Conservation (phyloP, 192 early-diverging fungal genomes). For the Obelidium mucronatum region DNA sequence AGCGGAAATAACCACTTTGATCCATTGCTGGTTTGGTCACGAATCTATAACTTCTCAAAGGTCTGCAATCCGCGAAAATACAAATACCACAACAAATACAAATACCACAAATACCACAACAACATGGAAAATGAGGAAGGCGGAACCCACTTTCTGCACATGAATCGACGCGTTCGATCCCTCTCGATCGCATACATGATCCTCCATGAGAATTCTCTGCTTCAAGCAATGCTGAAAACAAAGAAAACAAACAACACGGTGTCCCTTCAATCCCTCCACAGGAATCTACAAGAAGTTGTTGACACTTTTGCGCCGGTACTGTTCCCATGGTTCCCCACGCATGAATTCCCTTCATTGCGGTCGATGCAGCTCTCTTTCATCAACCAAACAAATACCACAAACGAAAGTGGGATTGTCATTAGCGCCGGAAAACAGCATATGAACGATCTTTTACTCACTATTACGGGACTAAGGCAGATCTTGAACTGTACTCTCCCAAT, state of each 20-base stretch:
- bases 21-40: not conserved
- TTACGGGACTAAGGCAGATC: constrained; percentile 5
- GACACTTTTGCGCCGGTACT: not conserved
- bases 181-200: not conserved
- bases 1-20: no score
- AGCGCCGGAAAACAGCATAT: not conserved
- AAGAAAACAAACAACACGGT: not conserved
- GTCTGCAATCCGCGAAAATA: no score
- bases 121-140: not conserved
- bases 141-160: not conserved
- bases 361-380: not conserved
- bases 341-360: not conserved
- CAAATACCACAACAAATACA: not conserved
- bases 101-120: not conserved
- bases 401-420: not conserved
- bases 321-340: no score
- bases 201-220: not conserved
- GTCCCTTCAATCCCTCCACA: not conserved
- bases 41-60: no score
- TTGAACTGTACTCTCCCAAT: constrained; percentile 60
- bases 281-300: not conserved
- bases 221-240: not conserved
- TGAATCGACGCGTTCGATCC: not conserved
- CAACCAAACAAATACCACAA: not conserved
- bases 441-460: not conserved